Conservation (phyloP, 176 grass and related monocot species). For the Cocos nucifera region DNA sequence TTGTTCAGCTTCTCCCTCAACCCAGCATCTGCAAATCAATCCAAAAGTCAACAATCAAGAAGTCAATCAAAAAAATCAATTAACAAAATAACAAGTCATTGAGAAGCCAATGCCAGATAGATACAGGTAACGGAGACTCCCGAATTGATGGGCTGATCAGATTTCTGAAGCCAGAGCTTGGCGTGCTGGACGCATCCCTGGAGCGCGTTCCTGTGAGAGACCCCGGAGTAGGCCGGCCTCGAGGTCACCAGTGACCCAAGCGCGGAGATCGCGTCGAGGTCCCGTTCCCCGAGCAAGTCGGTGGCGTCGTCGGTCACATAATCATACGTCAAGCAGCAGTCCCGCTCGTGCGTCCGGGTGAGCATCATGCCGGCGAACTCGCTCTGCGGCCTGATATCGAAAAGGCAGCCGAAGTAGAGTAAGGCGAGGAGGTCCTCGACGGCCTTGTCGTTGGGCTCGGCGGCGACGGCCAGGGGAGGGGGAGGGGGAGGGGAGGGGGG, state of each 20-base stretch:
- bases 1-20: conserved; percentile 77
- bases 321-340: conserved; percentile 85
- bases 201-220: conserved; percentile 75
- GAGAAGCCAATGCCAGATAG: no score
- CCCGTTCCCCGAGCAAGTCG: conserved; percentile 59
- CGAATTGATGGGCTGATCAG: conserved; percentile 53
- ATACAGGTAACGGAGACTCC: conserved; percentile 48
- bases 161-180: conserved; percentile 48
- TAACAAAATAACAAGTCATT: no score
- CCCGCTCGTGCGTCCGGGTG: conserved; percentile 65
- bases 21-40: conserved; percentile 48
- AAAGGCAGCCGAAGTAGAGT: conserved; percentile 78
- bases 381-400: conserved; percentile 66
- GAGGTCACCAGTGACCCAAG: conserved; percentile 50
- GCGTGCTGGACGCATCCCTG: conserved; percentile 60
- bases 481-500: not conserved
- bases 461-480: not conserved
- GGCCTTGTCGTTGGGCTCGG: not conserved
- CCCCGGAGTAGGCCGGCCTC: conserved; percentile 43
- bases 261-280: conserved; percentile 57
- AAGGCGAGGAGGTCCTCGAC: conserved; percentile 54
- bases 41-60: not conserved
- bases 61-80: not conserved
- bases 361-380: conserved; percentile 66
- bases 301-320: conserved; percentile 73